Evolutionary conservation across 169 alveolate genomes (phyloP).

Genomic region (Plasmodium chabaudi): DNA sequence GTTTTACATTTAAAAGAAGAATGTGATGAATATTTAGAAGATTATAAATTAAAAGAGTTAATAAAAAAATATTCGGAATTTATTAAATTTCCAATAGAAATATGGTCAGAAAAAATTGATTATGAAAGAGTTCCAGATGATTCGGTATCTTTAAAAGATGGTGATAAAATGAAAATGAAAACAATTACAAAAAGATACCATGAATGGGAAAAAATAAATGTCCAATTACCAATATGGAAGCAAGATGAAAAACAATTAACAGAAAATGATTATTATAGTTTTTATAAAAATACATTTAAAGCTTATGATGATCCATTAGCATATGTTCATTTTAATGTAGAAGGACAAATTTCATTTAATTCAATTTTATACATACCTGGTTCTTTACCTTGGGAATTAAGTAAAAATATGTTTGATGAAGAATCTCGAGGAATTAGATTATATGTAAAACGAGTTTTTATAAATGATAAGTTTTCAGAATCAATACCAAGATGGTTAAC

Average conservation of each 20-base stretch:
- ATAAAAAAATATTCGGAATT: slow-evolving; percentile 96
- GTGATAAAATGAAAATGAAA: slow-evolving; percentile 84
- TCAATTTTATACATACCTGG: slow-evolving; percentile 95
- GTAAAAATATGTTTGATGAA: slow-evolving; percentile 94
- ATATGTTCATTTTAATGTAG: slow-evolving; percentile 98
- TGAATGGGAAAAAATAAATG: slow-evolving; percentile 94
- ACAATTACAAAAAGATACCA: slow-evolving; percentile 87
- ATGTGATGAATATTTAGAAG: slow-evolving; percentile 96
- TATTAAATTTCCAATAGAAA: slow-evolving; percentile 96
- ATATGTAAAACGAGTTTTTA: slow-evolving; percentile 98
- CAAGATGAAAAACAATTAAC: slow-evolving; percentile 92
- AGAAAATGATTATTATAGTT: slow-evolving; percentile 94
- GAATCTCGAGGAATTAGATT: slow-evolving; percentile 95
- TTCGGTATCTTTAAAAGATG: slow-evolving; percentile 83
- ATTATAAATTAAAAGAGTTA: slow-evolving; percentile 93
- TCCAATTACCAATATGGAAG: slow-evolving; percentile 96
- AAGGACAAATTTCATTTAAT: slow-evolving; percentile 99
- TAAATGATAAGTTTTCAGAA: slow-evolving; percentile 97
- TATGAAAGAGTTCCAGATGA: slow-evolving; percentile 91
- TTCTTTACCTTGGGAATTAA: slow-evolving; percentile 91
- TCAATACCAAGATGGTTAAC: slow-evolving; percentile 95
- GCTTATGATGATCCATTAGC: slow-evolving; percentile 98
- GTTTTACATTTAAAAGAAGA: slow-evolving; percentile 97
- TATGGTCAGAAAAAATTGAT: slow-evolving; percentile 91
- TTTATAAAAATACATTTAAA: slow-evolving; percentile 95